These are phyloP conservation scores for Tardiomyces digboiensis DNA, from an alignment of 1,139 yeast species.

Conservation along the genomic window DNA sequence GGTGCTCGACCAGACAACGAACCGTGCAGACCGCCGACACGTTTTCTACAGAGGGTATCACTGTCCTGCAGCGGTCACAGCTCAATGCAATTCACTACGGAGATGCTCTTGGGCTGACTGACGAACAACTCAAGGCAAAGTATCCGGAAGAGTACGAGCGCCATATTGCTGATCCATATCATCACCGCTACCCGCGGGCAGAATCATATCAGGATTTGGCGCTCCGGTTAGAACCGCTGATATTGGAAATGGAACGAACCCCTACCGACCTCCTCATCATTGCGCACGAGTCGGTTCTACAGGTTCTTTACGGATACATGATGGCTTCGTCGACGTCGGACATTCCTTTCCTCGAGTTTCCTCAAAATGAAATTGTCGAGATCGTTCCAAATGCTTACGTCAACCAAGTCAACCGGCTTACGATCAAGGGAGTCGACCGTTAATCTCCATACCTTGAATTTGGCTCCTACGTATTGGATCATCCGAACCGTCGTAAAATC, in stretches of 20 bases:
- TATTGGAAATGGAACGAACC: constrained; percentile 88
- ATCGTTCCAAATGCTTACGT: constrained; percentile 83
- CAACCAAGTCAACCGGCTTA: constrained; percentile 54
- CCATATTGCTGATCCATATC: constrained; percentile 74
- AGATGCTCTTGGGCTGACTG: constrained; percentile 59
- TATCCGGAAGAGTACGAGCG: constrained; percentile 66
- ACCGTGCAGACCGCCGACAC: constrained; percentile 71
- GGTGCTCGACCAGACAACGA: constrained; percentile 88
- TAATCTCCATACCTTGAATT: background rate
- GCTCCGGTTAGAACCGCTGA: constrained; percentile 84
- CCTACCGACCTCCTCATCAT: constrained; percentile 80
- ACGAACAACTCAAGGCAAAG: constrained; percentile 44
- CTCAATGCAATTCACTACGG: constrained; percentile 89
- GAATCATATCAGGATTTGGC: constrained; percentile 97
- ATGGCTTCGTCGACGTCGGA: constrained; percentile 88
- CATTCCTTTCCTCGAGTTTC: constrained; percentile 69
- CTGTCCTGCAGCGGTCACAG: constrained; percentile 67
- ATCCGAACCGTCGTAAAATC: no score
- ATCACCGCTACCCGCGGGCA: constrained; percentile 83
- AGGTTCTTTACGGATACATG: constrained; percentile 86
- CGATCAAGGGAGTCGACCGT: constrained; percentile 18
- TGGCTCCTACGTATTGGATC: no score
- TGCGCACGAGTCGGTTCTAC: constrained; percentile 86
- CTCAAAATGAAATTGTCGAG: constrained; percentile 77
- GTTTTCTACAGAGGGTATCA: constrained; percentile 50